Evolutionary conservation across 2,329 filamentous ascomycete species (phyloP), one percentile per base, ranked within the genome.

Genomic region (Botrytis galanthina): DNA sequence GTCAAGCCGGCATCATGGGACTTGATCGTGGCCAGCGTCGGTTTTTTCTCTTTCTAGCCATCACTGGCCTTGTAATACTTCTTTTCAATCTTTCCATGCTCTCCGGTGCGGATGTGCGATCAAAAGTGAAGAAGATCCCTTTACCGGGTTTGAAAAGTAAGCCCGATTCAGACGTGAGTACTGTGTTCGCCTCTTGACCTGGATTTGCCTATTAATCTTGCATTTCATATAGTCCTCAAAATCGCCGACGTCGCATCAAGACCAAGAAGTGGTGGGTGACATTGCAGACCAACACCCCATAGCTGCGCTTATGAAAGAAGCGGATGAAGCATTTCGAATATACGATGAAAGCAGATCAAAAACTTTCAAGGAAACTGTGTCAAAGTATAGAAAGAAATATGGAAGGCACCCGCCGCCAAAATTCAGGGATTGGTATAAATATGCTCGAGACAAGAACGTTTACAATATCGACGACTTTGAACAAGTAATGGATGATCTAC

Each of bases 401-500:
- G 88, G 88, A 35, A 84, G 89, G 37, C 87, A 91, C 77, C 89
- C 89, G 3, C 89, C 89, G 5, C 89, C 89, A 0, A 87, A 87
- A n/a, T 91, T 91, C 78, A 85, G 89, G 74, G 82, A 84, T 64
- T 91, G 89, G 89, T 86, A 88, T 76, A 81, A 83, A 46, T 88
- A 87, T 73, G 89, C 89, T 10, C 77, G 81, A 32, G 82, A 86
- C 39, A 83, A 83, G 61, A 82, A 88, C 51, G 85, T 87, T n/a
- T 81, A 90, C 72, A 83, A 90, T 16, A 84, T 91, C 57, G 89
- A 91, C 77, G 86, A 89, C 71, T 91, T 90, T 81, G 87, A 90
- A 78, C 88, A 89, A 74, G 88, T 91, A 73, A 89, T 90, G 82
- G 86, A 89, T 75, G 89, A 91, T 78, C 78, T 91, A 71, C 83